Evolutionary conservation across 768 basidiomycete genomes (phyloP), one percentile per base, ranked within the genome.

Genomic region (Termitomyces sp.): DNA sequence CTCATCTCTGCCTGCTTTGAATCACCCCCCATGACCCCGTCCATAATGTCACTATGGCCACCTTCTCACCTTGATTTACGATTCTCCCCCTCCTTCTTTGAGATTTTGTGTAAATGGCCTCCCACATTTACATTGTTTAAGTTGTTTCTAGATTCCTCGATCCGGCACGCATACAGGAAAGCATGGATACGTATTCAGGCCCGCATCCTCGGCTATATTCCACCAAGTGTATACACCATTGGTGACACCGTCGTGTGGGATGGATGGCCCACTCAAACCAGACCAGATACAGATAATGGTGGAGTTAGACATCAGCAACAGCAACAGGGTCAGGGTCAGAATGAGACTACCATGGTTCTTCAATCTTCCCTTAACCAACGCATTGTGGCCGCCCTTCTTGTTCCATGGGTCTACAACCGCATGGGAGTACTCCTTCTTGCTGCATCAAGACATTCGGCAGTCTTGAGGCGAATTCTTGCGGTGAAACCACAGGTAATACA

Each of bases 311-410:
- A n/a, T n/a, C n/a, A n/a, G n/a, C n/a, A n/a, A n/a, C n/a, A n/a
- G n/a, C n/a, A n/a, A 45, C 46, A 16, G 6, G n/a, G 24, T 12
- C 49, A 34, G 12, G 9, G 12, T 50, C 49, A 22, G 12, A 22
- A n/a, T 34, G n/a, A 20, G n/a, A 34, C 12, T 20, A 27, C 34
- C n/a, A 78, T 80, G 46, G 72, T 87, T 64, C 81, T 82, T 15
- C 78, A 81, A n/a, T 75, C 81, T n/a, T 84, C 85, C 0, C 66
- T 90, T 3, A 88, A 87, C 1, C 81, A 88, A 8, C 73, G 81
- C 64, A 70, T 92, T 49, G 86, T 84, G 24, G 87, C 88, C 5
- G 87, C 89, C 0, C 71, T 92, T n/a, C 72, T 87, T 58, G 76
- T 87, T 55, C 89, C 90, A 0, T 78, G 79, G 7, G 82, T 92